Percentiles rank a stretch among this genome's conserved stretches.
phyloP scores from a whole-genome alignment of 1,139 yeast genomes.

The Taphrina pruni region DNA sequence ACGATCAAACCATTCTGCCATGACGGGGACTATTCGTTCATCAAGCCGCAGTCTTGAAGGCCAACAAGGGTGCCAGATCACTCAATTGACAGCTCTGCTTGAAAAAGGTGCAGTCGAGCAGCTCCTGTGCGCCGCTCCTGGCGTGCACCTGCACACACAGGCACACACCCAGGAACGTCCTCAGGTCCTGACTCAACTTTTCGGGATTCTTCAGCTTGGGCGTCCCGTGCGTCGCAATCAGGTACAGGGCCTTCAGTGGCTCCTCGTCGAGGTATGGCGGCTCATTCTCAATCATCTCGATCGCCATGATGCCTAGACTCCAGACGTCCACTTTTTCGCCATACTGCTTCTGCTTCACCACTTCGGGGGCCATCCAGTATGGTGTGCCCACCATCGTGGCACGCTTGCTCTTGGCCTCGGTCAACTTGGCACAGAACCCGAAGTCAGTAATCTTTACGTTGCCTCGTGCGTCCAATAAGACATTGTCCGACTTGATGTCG shows the following conservation, averaged over 20 bases:
- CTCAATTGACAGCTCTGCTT: conserved; percentile 71
- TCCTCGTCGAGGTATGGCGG: conserved; percentile 97
- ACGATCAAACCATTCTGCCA: too few relatives aligned
- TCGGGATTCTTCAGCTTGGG: conserved; percentile 93
- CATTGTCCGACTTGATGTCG: conserved; percentile 94
- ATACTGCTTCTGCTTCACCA: conserved; percentile 75
- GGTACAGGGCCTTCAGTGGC: conserved; percentile 83
- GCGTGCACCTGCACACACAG: conserved; percentile 92
- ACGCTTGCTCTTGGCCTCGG: conserved; percentile 88
- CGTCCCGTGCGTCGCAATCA: conserved; percentile 96
- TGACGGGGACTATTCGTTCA: neutral
- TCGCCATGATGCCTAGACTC: conserved; percentile 97
- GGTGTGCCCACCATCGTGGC: conserved; percentile 99
- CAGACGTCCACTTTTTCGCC: conserved; percentile 97
- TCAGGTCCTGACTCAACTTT: conserved; percentile 72
- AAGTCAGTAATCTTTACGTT: conserved; percentile 95
- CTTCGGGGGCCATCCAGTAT: conserved; percentile 99
- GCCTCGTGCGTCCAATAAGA: conserved; percentile 81
- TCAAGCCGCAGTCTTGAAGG: conserved; percentile 60
- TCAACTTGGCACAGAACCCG: conserved; percentile 95
- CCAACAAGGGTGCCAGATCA: conserved; percentile 71
- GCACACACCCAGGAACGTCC: conserved; percentile 87
- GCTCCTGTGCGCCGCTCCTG: conserved; percentile 88
- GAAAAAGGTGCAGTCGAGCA: conserved; percentile 80
- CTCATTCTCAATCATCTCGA: conserved; percentile 97